Evolutionary conservation across 2,329 filamentous ascomycete genomes (phyloP).

Genomic region (Colletotrichum sp.): DNA sequence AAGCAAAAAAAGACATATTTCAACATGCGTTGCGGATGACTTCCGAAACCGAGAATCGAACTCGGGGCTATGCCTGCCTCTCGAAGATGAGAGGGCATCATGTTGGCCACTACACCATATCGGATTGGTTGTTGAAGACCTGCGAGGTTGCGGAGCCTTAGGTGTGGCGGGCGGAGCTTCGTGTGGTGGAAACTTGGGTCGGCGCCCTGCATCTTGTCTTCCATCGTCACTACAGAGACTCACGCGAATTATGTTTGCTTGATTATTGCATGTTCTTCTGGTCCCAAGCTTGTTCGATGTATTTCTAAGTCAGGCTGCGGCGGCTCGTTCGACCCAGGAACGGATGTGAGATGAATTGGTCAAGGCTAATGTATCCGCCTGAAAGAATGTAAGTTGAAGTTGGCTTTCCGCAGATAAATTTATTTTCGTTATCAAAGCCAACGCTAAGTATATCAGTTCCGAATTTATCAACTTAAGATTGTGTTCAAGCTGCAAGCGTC

Average conservation of each 20-base stretch:
- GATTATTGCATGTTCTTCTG: rapidly evolving
- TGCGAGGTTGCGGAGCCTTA: background rate
- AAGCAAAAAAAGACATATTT: background rate
- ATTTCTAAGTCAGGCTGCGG: rapidly evolving
- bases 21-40: background rate
- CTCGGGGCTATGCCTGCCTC: background rate
- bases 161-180: background rate
- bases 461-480: too few relatives aligned
- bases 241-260: rapidly evolving
- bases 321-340: background rate
- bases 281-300: background rate
- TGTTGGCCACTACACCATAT: background rate
- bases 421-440: background rate
- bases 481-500: too few relatives aligned
- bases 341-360: rapidly evolving
- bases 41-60: background rate
- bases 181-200: background rate
- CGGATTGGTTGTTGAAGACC: background rate
- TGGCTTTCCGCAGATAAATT: rapidly evolving
- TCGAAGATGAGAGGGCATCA: background rate
- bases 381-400: background rate
- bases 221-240: background rate
- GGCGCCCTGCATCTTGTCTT: background rate
- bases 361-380: rapidly evolving
- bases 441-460: too few relatives aligned